Evolutionary conservation across 2,329 filamentous ascomycete genomes (phyloP), one percentile per base, ranked within the genome.

Genomic region (Claviceps digitariae): DNA sequence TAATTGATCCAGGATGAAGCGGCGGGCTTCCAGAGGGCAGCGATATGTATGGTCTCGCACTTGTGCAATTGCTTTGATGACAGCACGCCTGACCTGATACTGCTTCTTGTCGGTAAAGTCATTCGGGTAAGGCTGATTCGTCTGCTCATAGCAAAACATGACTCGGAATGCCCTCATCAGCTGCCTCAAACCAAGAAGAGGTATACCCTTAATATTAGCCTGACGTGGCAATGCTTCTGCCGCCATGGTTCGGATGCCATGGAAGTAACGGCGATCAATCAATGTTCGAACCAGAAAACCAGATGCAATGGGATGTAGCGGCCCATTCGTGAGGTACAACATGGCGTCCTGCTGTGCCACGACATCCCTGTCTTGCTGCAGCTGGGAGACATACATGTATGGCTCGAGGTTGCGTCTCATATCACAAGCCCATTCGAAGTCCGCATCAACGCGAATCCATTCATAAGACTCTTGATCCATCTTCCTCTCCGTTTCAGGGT

Each of bases 381-480:
- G 75, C 67, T 98, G 93, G 23, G 93, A 96, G 55, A 95, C 82
- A 66, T 93, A 96, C 94, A 98, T 98, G 74, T 97, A 97, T 4
- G 88, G 82, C 47, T 89, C 89, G 77, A 96, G 89, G 57, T 84
- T 84, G 12, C 78, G 75, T 56, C 85, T 83, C 68, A 95, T 87
- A 59, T 84, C 84, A 68, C 87, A 93, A 54, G 96, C 84, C 93
- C 93, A 98, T 67, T 98, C 93, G 60, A 97, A 97, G 68, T 98
- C 94, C 17, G 91, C 90, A 67, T 98, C 93, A 71, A 97, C 87
- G 21, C 93, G 85, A 60, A 98, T 95, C 93, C 94, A 98, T 66
- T 98, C 93, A 63, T 96, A 98, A 0, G 89, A 95, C 65, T 98
- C 93, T 58, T 90, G 83, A 54, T 93, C 89, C 90, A 98, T 97